Base-by-base conservation (phyloP, 2,329 filamentous ascomycete species). In the Colletotrichum costaricense region DNA sequence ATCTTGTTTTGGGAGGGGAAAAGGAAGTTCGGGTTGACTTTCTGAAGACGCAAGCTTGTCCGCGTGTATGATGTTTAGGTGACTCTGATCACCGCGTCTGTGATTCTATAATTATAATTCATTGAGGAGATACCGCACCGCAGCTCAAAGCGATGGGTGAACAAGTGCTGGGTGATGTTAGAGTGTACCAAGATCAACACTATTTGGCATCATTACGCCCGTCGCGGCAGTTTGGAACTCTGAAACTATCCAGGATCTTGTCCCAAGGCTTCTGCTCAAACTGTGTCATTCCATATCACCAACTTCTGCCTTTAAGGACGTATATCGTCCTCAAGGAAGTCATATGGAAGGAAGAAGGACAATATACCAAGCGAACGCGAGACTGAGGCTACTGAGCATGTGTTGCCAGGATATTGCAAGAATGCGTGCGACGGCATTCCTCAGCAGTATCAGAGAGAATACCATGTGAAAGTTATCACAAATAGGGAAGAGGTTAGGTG, bases 41-140 rank as follows among this genome's bases (percentile, higher is more conserved):
- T 26, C 33, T 74, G 55, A 71, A 73, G 30, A 75, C 71, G 54
- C 67, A 75, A 38, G 49, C 58, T n/a, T 75, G 71, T 33, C 67
- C 73, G 24, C 66, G 66, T 16, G 57, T 33, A 35, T 72, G 19
- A 33, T 9, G 9, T 26, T 33, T n/a, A n/a, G 42, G 38, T 42
- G 12, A 14, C 12, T 42, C 19, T 49, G 19, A 5, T 16, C 42
- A 19, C 19, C 4, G 19, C 16, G 7, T 49, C 16, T 49, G 19
- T n/a, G 4, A 49, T 49, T 9, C 19, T 19, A 49, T 19, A 16
- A 16, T 19, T 7, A 49, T 49, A 19, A 49, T n/a, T 49, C 16
- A 7, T n/a, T n/a, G 19, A 16, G 19, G 16, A n/a, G 19, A 49
- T 3, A 30, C 30, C 42, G 16, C 42, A 19, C 42, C 42, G 42